Conservation (phyloP, 2,329 filamentous ascomycete species). For the Fusarium sp. region DNA sequence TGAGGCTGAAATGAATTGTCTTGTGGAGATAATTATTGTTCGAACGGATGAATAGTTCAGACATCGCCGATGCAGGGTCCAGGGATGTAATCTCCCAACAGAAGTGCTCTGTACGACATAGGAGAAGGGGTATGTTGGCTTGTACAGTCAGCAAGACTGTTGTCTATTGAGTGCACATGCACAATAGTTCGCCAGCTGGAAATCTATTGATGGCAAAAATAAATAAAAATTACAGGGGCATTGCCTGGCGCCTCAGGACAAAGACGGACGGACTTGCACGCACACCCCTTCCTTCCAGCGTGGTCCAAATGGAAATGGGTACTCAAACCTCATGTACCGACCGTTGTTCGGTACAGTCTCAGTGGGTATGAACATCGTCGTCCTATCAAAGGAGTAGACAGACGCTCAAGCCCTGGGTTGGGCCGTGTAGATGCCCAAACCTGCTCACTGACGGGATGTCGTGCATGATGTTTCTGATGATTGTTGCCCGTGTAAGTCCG, state of each 20-base stretch:
- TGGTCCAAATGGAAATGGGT: slow-evolving; percentile 4
- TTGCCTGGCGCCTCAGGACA: neutral
- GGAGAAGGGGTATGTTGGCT: slow-evolving; percentile 31
- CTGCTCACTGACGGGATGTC: slow-evolving; percentile 37
- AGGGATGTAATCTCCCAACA: slow-evolving; percentile 42
- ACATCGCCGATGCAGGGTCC: slow-evolving; percentile 35
- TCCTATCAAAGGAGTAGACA: slow-evolving; percentile 4
- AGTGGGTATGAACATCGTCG: slow-evolving; percentile 22
- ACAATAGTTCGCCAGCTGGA: neutral
- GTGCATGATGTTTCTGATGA: slow-evolving; percentile 31
- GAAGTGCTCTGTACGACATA: slow-evolving; percentile 29
- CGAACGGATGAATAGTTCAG: slow-evolving; percentile 24
- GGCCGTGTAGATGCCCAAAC: slow-evolving; percentile 36
- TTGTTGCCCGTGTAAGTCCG: slow-evolving; percentile 8
- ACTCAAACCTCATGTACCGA: slow-evolving; percentile 27
- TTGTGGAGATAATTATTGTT: slow-evolving; percentile 25
- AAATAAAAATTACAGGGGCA: slow-evolving; percentile 20
- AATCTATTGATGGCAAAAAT: slow-evolving; percentile 4
- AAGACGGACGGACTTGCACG: neutral
- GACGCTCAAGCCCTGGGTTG: slow-evolving; percentile 34
- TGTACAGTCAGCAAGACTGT: slow-evolving; percentile 9
- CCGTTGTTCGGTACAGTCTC: slow-evolving; percentile 15
- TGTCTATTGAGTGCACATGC: slow-evolving; percentile 28
- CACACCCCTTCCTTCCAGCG: slow-evolving; percentile 17
- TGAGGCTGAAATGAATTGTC: slow-evolving; percentile 24